Base-by-base conservation (phyloP, 495 filamentous ascomycete genomes). In the Neurospora africana region DNA sequence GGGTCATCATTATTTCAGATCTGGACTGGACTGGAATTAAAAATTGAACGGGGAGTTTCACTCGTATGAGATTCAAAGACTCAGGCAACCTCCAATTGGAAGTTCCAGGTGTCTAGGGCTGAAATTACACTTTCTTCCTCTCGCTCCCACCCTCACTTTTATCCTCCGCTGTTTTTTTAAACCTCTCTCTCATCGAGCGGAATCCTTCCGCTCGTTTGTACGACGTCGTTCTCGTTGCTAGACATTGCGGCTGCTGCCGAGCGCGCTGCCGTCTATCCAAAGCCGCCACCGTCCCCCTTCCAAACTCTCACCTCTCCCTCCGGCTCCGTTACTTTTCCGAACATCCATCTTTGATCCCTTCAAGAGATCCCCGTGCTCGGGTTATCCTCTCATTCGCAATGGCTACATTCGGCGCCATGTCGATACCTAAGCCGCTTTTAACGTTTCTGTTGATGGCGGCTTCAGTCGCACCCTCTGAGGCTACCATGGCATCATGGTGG, bases 401-500 rank as follows among this genome's bases (percentile, higher is more conserved):
- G 53, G 27, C 53, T 65, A 47, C 19, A 17, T 69, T 40, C n/a
- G 30, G 36, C 36, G 21, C 36, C 11, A 73, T 73, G 72, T 23
- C 47, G n/a, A 75, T 79, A 71, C 71, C 69, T 30, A 71, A 72
- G 9, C 37, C 68, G 5, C 21, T 76, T 4, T 75, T 73, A 21
- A 39, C 61, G 39, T 69, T 81, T 11, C 69, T 79, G 27, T 70
- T 80, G 6, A 40, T 79, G 33, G 75, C 73, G 5, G 74, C 73
- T 4, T 74, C 76, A 8, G 72, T 72, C 44, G 33, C 72, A 39
- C 74, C 78, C 17, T 76, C 72, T 13, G 47, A 72, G 39, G 80
- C 79, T 13, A 38, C 61, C 13, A 78, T 82, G 17, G 74, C 78
- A 10, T 76, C 80, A 0, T 83, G 81, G 80, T 78, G 72, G 71